Percentiles rank a stretch among this genome's conserved stretches.
phyloP scores from a whole-genome alignment of 306 rosid genomes.

The Abrus precatorius region DNA sequence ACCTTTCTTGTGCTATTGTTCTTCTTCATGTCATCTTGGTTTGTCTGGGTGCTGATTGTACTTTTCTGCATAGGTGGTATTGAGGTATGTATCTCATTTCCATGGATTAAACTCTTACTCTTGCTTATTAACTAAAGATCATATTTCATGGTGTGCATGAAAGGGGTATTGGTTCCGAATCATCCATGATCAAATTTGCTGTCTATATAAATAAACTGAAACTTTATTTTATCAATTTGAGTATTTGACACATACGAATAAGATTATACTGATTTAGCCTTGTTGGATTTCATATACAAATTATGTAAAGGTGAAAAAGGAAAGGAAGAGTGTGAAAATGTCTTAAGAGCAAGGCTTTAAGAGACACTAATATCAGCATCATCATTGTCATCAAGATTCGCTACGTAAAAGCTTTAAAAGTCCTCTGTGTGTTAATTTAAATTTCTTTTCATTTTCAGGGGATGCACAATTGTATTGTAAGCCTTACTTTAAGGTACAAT shows the following conservation, averaged over 20 bases:
- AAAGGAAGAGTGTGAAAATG: constrained; percentile 27
- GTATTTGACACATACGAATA: constrained; percentile 21
- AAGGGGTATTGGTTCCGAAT: constrained; percentile 38
- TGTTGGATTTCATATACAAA: constrained; percentile 38
- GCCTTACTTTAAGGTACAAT: constrained; percentile 72
- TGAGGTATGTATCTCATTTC: constrained; percentile 67
- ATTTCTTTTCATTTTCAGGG: constrained; percentile 74
- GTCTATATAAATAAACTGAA: constrained; percentile 28
- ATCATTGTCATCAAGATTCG: constrained; percentile 8
- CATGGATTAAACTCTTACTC: constrained; percentile 24
- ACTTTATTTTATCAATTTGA: constrained; percentile 10
- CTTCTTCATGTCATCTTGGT: constrained; percentile 98
- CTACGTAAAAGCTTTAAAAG: constrained; percentile 24
- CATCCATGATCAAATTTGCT: constrained; percentile 23
- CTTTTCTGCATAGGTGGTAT: constrained; percentile 95
- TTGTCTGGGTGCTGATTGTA: constrained; percentile 91
- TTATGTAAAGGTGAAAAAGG: constrained; percentile 14
- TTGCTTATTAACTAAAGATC: constrained; percentile 33
- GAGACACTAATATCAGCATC: constrained; percentile 31
- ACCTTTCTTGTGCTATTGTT: constrained; percentile 79
- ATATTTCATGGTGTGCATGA: constrained; percentile 35
- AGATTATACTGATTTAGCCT: constrained; percentile 35
- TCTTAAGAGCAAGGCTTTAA: constrained; percentile 28
- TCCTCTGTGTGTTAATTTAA: constrained; percentile 44
- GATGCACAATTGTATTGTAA: constrained; percentile 79